Base-by-base conservation (phyloP, 2,329 filamentous ascomycete genomes). In the Apiospora arundinis region DNA sequence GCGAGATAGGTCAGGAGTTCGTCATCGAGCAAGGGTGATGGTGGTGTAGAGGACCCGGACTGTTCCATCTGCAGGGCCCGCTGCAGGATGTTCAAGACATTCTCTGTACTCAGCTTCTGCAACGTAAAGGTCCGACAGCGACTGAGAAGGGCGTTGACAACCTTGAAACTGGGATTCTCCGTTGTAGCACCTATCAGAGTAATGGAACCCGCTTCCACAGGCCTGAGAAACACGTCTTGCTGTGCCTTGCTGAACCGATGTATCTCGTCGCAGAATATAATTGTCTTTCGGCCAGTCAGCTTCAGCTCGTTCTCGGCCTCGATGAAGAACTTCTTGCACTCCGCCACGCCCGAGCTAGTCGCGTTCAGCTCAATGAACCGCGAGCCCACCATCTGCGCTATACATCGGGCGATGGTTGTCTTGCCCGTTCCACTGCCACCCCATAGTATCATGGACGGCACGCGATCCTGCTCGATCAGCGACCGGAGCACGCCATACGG, bases 231-330 rank as follows among this genome's bases (percentile, higher is more conserved):
- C 0, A 98, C 93, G 81, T 98, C 96, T 79, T 99, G 96, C 80
- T 98, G 96, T 0, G 91, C 88, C 82, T 97, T 98, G 76, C 89
- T 93, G 85, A 97, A 97, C 40, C 95, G 87, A 82, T 97, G 95
- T 67, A 98, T 96, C 85, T 98, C 96, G 83, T 99, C 96, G 83
- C 95, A 98, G 81, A 99, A 99, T 74, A 99, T 91, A 74, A 99
- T 97, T 0, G 96, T 98, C 83, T 93, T 95, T 73, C 95, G 89
- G 1, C 95, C 95, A 0, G 94, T 97, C 69, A 98, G 85, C 0
- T 86, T 84, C 66, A 95, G 83, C 80, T 98, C 96, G 77, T 91
- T 93, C 72, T 89, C 90, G 0, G 96, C 95, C 75, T 98, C 95
- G 28, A 87, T 85, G 77, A 98, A 98, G 70, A 98, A 88, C 85